These are phyloP conservation scores for Termitomyces sp. DNA, from an alignment of 1,284 basidiomycete genomes.

Conservation along the genomic window DNA sequence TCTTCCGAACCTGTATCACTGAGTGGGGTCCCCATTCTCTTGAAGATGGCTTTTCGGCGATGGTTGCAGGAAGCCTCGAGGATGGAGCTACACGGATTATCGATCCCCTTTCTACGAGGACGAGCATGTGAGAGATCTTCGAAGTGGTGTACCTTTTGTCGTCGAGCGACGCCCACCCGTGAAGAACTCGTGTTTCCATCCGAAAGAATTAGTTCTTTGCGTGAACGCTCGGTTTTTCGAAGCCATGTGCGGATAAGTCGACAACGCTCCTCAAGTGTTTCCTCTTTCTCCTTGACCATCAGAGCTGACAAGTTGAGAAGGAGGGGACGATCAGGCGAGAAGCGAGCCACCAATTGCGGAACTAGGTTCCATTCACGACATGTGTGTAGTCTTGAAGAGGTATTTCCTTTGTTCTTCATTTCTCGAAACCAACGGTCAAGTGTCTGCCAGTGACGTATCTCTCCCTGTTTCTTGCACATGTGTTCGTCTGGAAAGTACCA, in stretches of 20 bases:
- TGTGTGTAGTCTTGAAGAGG: neutral
- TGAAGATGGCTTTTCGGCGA: neutral
- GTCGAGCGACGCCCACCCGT: neutral
- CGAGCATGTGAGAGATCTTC: neutral
- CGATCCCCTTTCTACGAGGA: neutral
- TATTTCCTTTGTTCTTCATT: constrained; percentile 6
- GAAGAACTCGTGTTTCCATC: neutral
- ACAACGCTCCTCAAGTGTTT: neutral
- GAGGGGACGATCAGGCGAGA: constrained; percentile 10
- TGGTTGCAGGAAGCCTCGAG: neutral
- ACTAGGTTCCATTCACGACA: neutral
- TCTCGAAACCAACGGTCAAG: constrained; percentile 16
- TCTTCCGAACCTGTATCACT: constrained; percentile 5
- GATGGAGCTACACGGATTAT: neutral
- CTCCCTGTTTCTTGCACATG: constrained; percentile 18
- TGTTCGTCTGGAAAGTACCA: constrained; percentile 14
- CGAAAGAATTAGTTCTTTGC: neutral
- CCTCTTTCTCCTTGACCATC: neutral
- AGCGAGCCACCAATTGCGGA: constrained; percentile 1
- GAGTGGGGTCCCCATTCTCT: neutral
- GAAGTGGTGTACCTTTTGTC: neutral
- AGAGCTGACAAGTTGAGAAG: neutral
- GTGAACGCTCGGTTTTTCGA: constrained; percentile 4
- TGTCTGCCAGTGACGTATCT: constrained; percentile 20
- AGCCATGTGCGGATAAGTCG: constrained; percentile 5